A percentile compares a stretch with the other conserved stretches of the same genome.
phyloP scores from a whole-genome alignment of 2,329 filamentous ascomycete genomes.

The Cadophora sp. region DNA sequence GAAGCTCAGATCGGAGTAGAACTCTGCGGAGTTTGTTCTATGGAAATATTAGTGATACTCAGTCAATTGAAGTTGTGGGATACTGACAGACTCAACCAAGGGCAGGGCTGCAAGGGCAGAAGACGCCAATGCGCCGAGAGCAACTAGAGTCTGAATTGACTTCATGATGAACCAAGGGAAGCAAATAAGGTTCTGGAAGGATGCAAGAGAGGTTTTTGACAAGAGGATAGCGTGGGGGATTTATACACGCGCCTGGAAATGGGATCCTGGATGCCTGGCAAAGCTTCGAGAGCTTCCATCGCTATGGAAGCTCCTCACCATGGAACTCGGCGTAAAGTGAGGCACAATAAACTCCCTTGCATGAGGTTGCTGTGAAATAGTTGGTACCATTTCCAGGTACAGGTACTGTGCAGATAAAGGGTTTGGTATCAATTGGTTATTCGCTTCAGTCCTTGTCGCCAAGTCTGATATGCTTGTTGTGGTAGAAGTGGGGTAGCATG shows the following conservation, averaged over 20 bases:
- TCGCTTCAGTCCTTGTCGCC: slow-evolving; percentile 2
- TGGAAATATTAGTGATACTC: background rate
- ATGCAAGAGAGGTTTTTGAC: background rate
- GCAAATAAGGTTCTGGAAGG: background rate
- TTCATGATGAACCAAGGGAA: background rate
- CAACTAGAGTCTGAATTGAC: slow-evolving; percentile 9
- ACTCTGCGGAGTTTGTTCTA: slow-evolving; percentile 29
- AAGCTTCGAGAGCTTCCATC: slow-evolving; percentile 2
- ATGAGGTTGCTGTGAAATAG: background rate
- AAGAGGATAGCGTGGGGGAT: background rate
- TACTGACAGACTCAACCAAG: slow-evolving; percentile 26
- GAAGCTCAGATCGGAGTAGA: slow-evolving; percentile 25
- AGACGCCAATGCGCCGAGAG: slow-evolving; percentile 1
- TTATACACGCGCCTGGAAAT: background rate
- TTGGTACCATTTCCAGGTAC: background rate
- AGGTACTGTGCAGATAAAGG: slow-evolving; percentile 2
- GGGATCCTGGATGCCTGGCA: background rate
- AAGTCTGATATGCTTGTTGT: background rate
- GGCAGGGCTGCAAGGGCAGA: slow-evolving; percentile 20
- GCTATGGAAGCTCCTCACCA: background rate
- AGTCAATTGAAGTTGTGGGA: background rate
- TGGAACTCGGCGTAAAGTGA: background rate
- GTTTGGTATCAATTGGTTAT: slow-evolving; percentile 1
- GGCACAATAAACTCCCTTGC: background rate
- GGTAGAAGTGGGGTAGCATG: slow-evolving; percentile 1